phyloP scores from a whole-genome alignment of 208 protist genomes.

The Angomonas desouzai region DNA sequence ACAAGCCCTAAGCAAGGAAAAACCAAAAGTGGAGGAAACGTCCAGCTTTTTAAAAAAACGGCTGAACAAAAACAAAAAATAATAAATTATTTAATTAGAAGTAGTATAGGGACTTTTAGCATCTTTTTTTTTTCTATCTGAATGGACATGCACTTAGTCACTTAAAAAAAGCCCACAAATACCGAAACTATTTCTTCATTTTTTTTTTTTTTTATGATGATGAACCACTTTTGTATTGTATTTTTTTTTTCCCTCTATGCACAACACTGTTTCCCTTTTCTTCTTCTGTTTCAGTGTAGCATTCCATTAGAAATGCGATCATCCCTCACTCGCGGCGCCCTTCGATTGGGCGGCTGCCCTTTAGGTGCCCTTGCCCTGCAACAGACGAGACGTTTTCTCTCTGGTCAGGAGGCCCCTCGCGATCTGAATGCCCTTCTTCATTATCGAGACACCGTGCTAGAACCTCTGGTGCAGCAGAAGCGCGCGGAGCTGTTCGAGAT shows the following conservation, averaged over 20 bases:
- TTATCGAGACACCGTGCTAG: slow-evolving; percentile 31
- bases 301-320: neutral
- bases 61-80: slow-evolving; percentile 3
- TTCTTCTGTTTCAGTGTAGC: too few relatives aligned
- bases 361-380: neutral
- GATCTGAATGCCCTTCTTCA: slow-evolving; percentile 20
- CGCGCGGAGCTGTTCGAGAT: slow-evolving; percentile 25
- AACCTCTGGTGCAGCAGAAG: slow-evolving; percentile 24
- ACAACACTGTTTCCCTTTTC: too few relatives aligned
- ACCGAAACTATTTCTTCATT: slow-evolving; percentile 16
- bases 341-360: neutral
- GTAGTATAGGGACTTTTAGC: slow-evolving; percentile 1
- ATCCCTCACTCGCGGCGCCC: neutral
- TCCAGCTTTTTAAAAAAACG: neutral
- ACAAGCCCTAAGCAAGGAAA: slow-evolving; percentile 25
- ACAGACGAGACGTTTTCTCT: neutral
- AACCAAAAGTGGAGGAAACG: slow-evolving; percentile 14
- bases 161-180: slow-evolving; percentile 8
- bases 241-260: slow-evolving; percentile 15
- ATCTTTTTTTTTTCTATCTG: slow-evolving; percentile 9
- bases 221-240: slow-evolving; percentile 12
- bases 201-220: slow-evolving; percentile 15
- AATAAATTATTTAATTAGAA: slow-evolving; percentile 1
- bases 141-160: neutral
- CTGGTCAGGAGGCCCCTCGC: neutral